Base-by-base conservation (phyloP, 768 basidiomycete species). In the Clitopilus passeckerianus region DNA sequence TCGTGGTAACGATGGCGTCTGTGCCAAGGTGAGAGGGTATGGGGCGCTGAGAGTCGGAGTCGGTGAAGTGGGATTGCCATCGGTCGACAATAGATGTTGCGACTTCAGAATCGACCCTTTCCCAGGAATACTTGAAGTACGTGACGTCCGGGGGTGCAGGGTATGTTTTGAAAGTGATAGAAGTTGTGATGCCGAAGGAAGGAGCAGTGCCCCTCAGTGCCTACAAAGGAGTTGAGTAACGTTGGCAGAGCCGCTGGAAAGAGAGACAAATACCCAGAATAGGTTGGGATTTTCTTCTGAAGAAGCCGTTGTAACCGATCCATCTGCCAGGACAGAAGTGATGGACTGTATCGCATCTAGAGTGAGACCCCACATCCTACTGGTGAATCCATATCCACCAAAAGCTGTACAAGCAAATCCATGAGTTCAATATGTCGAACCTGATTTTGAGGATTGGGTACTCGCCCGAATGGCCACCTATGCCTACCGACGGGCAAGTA, bases 301-400 rank as follows among this genome's bases (percentile, higher is more conserved):
- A 1, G 76, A 78, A 7, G 78, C 74, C 22, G 74, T 74, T 1
- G 70, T 68, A 16, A 76, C 71, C 0, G 75, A 76, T 15, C 78
- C 79, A 60, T 80, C 75, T 0, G 80, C 79, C 15, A 80, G 70
- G 7, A 80, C 80, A 1, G 79, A 62, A 22, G 76, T 71, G 10
- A 77, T 67, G 0, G 76, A 74, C 9, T 69, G 57, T 15, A 84
- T 73, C 0, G 70, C 73, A 64, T 86, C 85, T 4, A 83, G 65
- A 0, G 77, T 71, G 5, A 85, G 72, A 1, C 85, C 85, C 76
- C 80, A 83, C 59, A 74, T 70, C 6, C 83, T 70, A 2, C 78
- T 76, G 0, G 75, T 74, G 60, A 79, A 79, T 0, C 83, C 83
- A 62, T 74, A 84, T 10, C 79, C 83, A 10, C 82, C 80, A 58